These are phyloP conservation scores for Lathyrus sativus DNA, from an alignment of 306 rosid species.

Conservation along the genomic window DNA sequence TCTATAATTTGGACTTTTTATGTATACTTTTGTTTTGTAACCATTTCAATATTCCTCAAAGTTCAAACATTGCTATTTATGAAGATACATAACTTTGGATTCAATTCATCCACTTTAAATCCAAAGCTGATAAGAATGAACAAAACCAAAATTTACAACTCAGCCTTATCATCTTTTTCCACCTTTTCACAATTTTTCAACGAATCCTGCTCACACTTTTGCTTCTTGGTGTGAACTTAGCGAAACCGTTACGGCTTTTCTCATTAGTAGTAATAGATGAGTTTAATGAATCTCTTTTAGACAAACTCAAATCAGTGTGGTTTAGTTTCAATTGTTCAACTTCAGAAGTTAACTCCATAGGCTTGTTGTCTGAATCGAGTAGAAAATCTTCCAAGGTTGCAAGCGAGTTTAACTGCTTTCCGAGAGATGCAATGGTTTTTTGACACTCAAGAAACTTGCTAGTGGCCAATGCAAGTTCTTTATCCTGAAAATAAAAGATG, in stretches of 20 bases:
- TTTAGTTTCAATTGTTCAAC: conserved; percentile 38
- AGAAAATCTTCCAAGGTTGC: conserved; percentile 69
- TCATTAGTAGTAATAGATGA: conserved; percentile 37
- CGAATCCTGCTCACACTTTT: conserved; percentile 40
- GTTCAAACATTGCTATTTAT: conserved; percentile 33
- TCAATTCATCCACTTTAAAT: conserved; percentile 34
- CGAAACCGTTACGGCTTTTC: conserved; percentile 43
- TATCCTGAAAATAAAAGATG: conserved; percentile 56
- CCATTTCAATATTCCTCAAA: conserved; percentile 28
- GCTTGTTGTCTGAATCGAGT: conserved; percentile 53
- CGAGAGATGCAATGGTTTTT: conserved; percentile 81
- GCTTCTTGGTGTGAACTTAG: conserved; percentile 47
- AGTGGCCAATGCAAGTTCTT: conserved; percentile 71
- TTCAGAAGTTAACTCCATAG: conserved; percentile 35
- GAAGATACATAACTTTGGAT: conserved; percentile 39
- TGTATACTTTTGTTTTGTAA: conserved; percentile 35
- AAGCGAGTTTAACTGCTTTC: conserved; percentile 65
- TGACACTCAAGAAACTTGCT: conserved; percentile 72
- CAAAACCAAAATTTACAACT: conserved; percentile 45
- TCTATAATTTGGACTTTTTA: conserved; percentile 23
- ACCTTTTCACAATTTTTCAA: conserved; percentile 18
- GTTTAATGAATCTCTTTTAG: conserved; percentile 39
- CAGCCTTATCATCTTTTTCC: conserved; percentile 32
- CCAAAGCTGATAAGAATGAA: conserved; percentile 29
- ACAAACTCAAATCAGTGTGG: conserved; percentile 27